A percentile compares a stretch with the other conserved stretches of the same genome.
Evolutionary conservation across 345 rosid genomes (phyloP).

Genomic region (Euphorbia lathyris): DNA sequence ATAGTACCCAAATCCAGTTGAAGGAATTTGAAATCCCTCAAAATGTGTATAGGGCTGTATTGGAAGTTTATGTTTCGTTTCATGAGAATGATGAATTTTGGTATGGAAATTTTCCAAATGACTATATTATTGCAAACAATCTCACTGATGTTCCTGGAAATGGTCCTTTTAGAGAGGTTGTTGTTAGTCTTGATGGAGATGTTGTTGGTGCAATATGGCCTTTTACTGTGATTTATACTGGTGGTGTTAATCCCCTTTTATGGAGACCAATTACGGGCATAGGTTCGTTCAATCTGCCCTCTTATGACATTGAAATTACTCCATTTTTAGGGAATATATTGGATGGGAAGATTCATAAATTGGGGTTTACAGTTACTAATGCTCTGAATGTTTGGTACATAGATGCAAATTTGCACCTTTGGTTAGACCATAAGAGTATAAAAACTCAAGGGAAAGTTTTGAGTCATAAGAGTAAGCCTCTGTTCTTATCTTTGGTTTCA

Average conservation of each 20-base stretch:
- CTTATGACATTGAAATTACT: slow-evolving; percentile 79
- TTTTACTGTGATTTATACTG: slow-evolving; percentile 81
- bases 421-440: slow-evolving; percentile 52
- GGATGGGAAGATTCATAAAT: slow-evolving; percentile 58
- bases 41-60: slow-evolving; percentile 80
- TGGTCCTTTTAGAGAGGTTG: slow-evolving; percentile 91
- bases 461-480: slow-evolving; percentile 39
- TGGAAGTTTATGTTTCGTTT: slow-evolving; percentile 88
- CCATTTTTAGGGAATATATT: slow-evolving; percentile 60
- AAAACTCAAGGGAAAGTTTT: slow-evolving; percentile 58
- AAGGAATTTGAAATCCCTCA: slow-evolving; percentile 61
- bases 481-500: slow-evolving; percentile 29
- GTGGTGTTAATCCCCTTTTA: slow-evolving; percentile 76
- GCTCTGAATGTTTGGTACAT: slow-evolving; percentile 81
- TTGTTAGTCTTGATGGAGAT: slow-evolving; percentile 62
- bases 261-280: slow-evolving; percentile 83
- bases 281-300: slow-evolving; percentile 80
- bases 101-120: slow-evolving; percentile 68
- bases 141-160: slow-evolving; percentile 51
- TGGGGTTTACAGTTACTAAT: slow-evolving; percentile 68
- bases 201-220: slow-evolving; percentile 83
- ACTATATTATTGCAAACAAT: slow-evolving; percentile 58
- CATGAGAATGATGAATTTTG: slow-evolving; percentile 94
- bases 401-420: slow-evolving; percentile 88
- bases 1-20: slow-evolving; percentile 32